phyloP scores from a whole-genome alignment of 768 basidiomycete genomes.

The Strobilomyces echinocephalus region DNA sequence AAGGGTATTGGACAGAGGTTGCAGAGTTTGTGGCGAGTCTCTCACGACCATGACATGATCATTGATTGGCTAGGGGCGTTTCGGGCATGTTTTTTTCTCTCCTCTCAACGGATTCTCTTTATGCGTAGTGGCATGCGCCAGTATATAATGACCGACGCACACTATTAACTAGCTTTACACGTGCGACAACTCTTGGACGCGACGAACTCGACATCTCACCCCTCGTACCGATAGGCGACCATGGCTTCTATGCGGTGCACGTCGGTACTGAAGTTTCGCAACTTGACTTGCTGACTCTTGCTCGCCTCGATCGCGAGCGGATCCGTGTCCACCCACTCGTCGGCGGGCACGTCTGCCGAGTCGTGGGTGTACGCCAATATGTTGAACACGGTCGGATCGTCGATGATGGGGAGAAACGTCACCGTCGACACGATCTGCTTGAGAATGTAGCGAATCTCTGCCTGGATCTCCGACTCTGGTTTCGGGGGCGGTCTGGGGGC shows the following conservation, averaged over 20 bases:
- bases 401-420: conserved; percentile 92
- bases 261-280: conserved; percentile 95
- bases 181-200: conserved; percentile 1
- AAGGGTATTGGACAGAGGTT: conserved; percentile 52
- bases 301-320: conserved; percentile 88
- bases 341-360: conserved; percentile 85
- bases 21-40: conserved; percentile 41
- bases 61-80: background rate
- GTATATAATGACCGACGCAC: background rate
- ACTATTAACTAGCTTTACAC: background rate
- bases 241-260: conserved; percentile 97
- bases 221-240: conserved; percentile 95
- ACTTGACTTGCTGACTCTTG: conserved; percentile 90
- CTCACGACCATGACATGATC: conserved; percentile 9
- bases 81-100: background rate
- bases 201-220: conserved; percentile 34
- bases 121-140: background rate
- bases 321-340: conserved; percentile 96
- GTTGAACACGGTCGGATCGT: conserved; percentile 95
- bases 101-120: background rate
- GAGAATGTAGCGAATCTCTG: conserved; percentile 94
- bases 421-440: conserved; percentile 98
- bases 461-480: conserved; percentile 86
- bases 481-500: conserved; percentile 49
- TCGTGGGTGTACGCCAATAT: conserved; percentile 93